Conservation (phyloP, 306 rosid genomes). For the Pachyrhizus erosus region DNA sequence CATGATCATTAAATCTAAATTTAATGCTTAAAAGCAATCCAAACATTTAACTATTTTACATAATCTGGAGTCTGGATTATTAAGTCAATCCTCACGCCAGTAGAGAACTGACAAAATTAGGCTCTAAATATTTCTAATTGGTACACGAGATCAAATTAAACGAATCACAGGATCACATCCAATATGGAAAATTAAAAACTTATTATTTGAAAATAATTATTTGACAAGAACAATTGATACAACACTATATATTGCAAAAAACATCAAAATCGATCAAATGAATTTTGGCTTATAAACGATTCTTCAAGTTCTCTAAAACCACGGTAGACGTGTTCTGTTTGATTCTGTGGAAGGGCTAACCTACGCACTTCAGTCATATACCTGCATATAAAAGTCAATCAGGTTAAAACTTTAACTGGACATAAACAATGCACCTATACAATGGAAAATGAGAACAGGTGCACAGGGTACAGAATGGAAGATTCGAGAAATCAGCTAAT, state of each 20-base stretch:
- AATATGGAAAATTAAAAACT: conserved; percentile 35
- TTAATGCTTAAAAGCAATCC: too few species aligned
- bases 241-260: conserved; percentile 46
- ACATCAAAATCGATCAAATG: conserved; percentile 76
- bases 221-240: conserved; percentile 49
- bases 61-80: background rate
- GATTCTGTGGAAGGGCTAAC: conserved; percentile 87
- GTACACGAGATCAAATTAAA: conserved; percentile 21
- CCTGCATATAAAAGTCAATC: conserved; percentile 56
- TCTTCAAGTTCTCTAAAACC: conserved; percentile 95
- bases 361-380: conserved; percentile 93
- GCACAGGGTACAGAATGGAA: background rate
- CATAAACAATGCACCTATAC: too few species aligned
- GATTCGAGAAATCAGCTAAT: background rate
- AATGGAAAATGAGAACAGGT: background rate
- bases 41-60: background rate
- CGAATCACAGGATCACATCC: conserved; percentile 24
- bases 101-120: background rate
- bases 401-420: conserved; percentile 27
- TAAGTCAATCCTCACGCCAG: background rate
- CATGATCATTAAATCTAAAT: too few species aligned
- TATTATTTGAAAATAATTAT: conserved; percentile 45
- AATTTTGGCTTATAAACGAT: conserved; percentile 74
- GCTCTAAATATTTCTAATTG: conserved; percentile 22
- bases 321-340: conserved; percentile 75